Base-by-base conservation (phyloP, 768 basidiomycete species). In the Trametes coccinea region DNA sequence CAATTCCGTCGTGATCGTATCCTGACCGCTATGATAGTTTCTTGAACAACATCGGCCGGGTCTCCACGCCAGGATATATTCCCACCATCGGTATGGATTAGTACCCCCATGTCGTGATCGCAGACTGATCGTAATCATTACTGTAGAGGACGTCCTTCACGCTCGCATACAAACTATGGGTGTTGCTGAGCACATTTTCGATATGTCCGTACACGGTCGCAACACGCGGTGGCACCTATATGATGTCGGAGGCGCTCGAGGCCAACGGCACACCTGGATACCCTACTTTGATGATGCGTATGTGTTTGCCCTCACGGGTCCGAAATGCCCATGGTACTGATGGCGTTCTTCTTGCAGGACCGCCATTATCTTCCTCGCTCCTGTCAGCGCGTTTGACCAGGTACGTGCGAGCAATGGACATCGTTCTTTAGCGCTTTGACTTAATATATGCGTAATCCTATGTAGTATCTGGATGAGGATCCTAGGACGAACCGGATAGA, bases 141-240 rank as follows among this genome's bases (percentile, higher is more conserved):
- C 22, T 22, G 22, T 22, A 91, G 92, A 93, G 72, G 92, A 94
- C 69, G 92, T 94, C 58, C 78, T 94, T 16, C 90, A 92, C 69
- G 91, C 90, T n/a, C 88, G 92, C 39, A 89, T 94, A 55, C 93
- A 93, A 70, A 94, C 92, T 6, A 92, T 94, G 87, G 92, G 92
- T 0, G 88, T 94, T 4, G 82, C 89, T 0, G 92, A 93, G 72
- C 91, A 93, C 66, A 78, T 86, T 33, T 93, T 93, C 66, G 89
- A 91, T 56, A 87, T 93, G 27, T 84, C 87, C 49, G 84, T 92
- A 44, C 88, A 90, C 64, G 89, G 90, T 13, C 92, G 88, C 71
- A 75, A 78, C 30, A 88, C 91, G 11, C 85, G 87, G 45, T 93
- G 91, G 90, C 84, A 85, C 62, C 76, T 93, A 58, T 93, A 86